These are phyloP conservation scores for Thermothelomyces thermophilus DNA, from an alignment of 2,329 filamentous ascomycete genomes.

Conservation along the genomic window DNA sequence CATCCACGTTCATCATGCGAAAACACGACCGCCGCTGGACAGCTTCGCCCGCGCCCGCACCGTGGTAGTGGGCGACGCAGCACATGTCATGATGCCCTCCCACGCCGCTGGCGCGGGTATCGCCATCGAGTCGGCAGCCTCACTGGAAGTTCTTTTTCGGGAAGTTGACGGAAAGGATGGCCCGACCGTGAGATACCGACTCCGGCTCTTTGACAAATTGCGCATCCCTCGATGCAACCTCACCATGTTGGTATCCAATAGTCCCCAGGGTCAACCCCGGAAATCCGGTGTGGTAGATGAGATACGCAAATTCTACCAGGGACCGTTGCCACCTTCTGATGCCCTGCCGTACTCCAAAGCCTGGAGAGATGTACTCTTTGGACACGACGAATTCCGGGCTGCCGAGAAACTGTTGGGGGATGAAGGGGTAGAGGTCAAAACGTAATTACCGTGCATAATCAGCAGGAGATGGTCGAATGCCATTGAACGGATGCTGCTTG, in stretches of 20 bases:
- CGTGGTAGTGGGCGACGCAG: constrained; percentile 18
- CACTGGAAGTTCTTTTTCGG: constrained; percentile 17
- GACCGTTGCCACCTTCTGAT: constrained; percentile 11
- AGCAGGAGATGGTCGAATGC: too few relatives aligned
- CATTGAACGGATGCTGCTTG: too few relatives aligned
- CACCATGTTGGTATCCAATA: constrained; percentile 19
- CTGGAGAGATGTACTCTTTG: constrained; percentile 17
- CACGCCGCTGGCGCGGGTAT: constrained; percentile 17
- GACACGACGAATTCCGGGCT: constrained; percentile 17
- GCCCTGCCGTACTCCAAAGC: constrained; percentile 8
- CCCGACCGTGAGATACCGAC: background rate
- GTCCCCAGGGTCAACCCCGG: constrained; percentile 5
- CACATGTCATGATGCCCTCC: constrained; percentile 21
- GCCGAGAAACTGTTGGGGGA: constrained; percentile 9
- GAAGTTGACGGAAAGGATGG: constrained; percentile 5
- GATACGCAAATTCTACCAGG: constrained; percentile 16
- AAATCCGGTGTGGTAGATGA: constrained; percentile 16
- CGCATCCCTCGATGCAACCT: constrained; percentile 18
- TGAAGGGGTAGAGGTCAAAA: background rate
- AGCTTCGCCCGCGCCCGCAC: constrained; percentile 16
- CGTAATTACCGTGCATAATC: too few relatives aligned
- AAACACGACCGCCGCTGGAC: constrained; percentile 10
- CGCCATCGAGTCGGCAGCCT: constrained; percentile 16
- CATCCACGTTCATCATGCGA: constrained; percentile 20
- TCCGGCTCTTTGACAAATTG: constrained; percentile 15